phyloP scores from a whole-genome alignment of 2,329 filamentous ascomycete species.

The Diaporthe caulivora region DNA sequence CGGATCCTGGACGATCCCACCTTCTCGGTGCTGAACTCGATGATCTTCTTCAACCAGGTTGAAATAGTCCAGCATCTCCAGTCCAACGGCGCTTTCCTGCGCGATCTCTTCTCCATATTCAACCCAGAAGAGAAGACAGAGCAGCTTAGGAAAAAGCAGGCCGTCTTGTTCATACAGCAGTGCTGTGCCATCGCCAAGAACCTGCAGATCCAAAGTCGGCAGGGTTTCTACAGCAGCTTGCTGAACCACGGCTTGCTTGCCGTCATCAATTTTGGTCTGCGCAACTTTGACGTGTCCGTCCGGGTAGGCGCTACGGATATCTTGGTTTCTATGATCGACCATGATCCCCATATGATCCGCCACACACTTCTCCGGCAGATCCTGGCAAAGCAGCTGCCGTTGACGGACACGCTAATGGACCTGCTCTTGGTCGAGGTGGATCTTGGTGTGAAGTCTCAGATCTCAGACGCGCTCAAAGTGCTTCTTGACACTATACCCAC shows the following conservation, averaged over 20 bases:
- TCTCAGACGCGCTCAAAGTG: slow-evolving; percentile 95
- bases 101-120: slow-evolving; percentile 91
- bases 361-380: slow-evolving; percentile 93
- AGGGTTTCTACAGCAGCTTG: slow-evolving; percentile 90
- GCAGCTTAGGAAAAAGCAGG: slow-evolving; percentile 86
- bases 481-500: slow-evolving; percentile 79
- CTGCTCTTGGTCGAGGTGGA: slow-evolving; percentile 92
- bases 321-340: slow-evolving; percentile 92
- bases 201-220: slow-evolving; percentile 84
- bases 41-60: slow-evolving; percentile 99
- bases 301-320: slow-evolving; percentile 95
- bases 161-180: slow-evolving; percentile 95
- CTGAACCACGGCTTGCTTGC: slow-evolving; percentile 87
- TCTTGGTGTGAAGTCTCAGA: slow-evolving; percentile 93
- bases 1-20: slow-evolving; percentile 97
- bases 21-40: slow-evolving; percentile 95
- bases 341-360: slow-evolving; percentile 94
- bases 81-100: slow-evolving; percentile 80
- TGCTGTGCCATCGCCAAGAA: slow-evolving; percentile 96
- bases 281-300: slow-evolving; percentile 85
- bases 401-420: slow-evolving; percentile 94
- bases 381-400: slow-evolving; percentile 83
- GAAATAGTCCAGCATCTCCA: slow-evolving; percentile 98
- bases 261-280: slow-evolving; percentile 92
- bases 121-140: slow-evolving; percentile 67